phyloP scores from a whole-genome alignment of 2,329 filamentous ascomycete species.

The Nigrograna mackinnonii region DNA sequence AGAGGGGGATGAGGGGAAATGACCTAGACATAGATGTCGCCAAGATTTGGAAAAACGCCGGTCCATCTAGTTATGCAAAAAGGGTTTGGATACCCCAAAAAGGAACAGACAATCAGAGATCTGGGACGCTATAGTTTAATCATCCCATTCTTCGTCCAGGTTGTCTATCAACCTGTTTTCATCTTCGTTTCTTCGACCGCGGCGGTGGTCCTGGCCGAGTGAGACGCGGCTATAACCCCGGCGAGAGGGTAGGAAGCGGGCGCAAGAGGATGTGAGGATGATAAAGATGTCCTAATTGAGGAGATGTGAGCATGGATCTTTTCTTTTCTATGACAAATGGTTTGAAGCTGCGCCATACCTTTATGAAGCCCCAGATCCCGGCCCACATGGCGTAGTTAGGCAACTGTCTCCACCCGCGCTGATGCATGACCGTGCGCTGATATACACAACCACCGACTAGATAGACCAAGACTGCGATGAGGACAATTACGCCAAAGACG shows the following conservation, averaged over 20 bases:
- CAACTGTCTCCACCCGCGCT: slow-evolving; percentile 91
- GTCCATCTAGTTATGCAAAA: no score
- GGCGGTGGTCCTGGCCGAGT: slow-evolving; percentile 47
- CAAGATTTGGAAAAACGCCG: slow-evolving; percentile 1
- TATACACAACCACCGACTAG: slow-evolving; percentile 92
- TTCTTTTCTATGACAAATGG: neutral
- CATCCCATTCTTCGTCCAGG: slow-evolving; percentile 96
- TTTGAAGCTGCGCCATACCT: slow-evolving; percentile 65
- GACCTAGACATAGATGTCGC: slow-evolving; percentile 1
- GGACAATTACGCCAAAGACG: slow-evolving; percentile 85
- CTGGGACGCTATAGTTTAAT: slow-evolving; percentile 44
- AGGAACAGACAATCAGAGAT: no score
- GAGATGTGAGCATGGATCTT: no score
- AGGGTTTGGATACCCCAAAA: no score
- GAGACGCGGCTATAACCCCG: slow-evolving; percentile 70
- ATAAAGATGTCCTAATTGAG: slow-evolving; percentile 63
- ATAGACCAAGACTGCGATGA: slow-evolving; percentile 82
- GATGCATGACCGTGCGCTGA: slow-evolving; percentile 91
- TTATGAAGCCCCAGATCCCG: slow-evolving; percentile 80
- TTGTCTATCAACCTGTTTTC: slow-evolving; percentile 96
- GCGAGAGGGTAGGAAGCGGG: slow-evolving; percentile 65
- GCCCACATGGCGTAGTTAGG: slow-evolving; percentile 95
- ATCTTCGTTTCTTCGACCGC: slow-evolving; percentile 65
- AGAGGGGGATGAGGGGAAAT: slow-evolving; percentile 3
- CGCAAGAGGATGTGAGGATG: slow-evolving; percentile 70